Evolutionary conservation across 352 stramenopile species (phyloP), one percentile per base, ranked within the genome.

Genomic region (Phytophthora cajani): DNA sequence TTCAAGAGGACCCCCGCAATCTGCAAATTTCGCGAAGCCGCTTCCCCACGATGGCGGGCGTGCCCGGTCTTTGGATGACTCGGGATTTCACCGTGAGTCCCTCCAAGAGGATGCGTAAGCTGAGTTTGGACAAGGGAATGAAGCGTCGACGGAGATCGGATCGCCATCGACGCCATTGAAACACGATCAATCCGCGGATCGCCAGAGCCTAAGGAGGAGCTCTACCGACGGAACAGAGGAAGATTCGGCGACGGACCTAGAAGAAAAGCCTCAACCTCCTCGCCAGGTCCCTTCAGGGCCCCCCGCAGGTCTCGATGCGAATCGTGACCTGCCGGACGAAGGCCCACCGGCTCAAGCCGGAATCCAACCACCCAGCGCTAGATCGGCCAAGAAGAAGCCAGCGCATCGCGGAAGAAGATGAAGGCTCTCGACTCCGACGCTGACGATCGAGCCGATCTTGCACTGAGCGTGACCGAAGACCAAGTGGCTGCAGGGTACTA

Each of bases 221-320:
- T 47, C 40, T n/a, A 47, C 40, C 40, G 40, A 47, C 40, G 40
- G 40, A 47, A 47, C 40, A 19, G 40, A 47, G 40, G 40, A 47
- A 19, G 40, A 16, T 10, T 16, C 12, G 6, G 40, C 6, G 9
- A 47, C 17, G 40, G 12, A 6, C 40, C 40, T 47, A 14, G 12
- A 46, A 47, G 40, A 47, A 10, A 47, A 47, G 5, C 40, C 40
- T 47, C 40, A 9, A 47, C 40, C 40, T 19, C 38, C 40, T 19
- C 14, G 14, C 14, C 40, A 47, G 40, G 40, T 47, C 40, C 40
- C 40, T 19, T 47, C 3, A 1, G 40, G 40, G 40, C 1, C 11
- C 40, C 40, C 40, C 40, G 12, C 40, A 14, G 40, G 40, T 47
- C 40, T 21, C 3, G 17, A 47, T 47, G 3, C 4, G 17, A 17